A percentile compares a stretch with the other conserved stretches of the same genome.
Conservation (phyloP, 306 rosid genomes). For the Heteromeles arbutifolia region DNA sequence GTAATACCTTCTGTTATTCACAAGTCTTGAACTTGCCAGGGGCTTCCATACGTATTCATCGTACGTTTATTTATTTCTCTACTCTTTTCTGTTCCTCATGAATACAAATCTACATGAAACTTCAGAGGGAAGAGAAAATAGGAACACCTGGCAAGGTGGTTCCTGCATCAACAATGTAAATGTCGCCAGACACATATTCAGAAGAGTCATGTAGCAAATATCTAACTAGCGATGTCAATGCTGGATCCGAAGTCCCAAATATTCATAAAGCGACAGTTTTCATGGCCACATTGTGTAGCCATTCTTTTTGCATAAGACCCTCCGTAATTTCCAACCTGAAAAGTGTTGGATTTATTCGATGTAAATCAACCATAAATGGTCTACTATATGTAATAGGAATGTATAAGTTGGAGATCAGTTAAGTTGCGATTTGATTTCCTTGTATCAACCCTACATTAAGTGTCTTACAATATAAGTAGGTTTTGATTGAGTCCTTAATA, state of each 20-base stretch:
- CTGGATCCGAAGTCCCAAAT: constrained; percentile 59
- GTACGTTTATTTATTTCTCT: background rate
- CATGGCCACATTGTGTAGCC: constrained; percentile 50
- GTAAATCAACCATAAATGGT: too few relatives aligned
- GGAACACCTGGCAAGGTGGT: constrained; percentile 62
- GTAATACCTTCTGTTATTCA: too few relatives aligned
- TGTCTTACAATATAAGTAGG: too few relatives aligned
- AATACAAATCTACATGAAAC: background rate
- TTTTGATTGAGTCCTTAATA: too few relatives aligned
- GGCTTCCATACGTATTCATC: background rate
- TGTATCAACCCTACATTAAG: too few relatives aligned
- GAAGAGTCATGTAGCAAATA: constrained; percentile 75
- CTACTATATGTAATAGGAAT: too few relatives aligned
- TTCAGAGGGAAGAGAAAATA: constrained; percentile 65
- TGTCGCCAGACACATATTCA: constrained; percentile 59
- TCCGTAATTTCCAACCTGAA: constrained; percentile 74
- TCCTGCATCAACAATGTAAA: constrained; percentile 64
- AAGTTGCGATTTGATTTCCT: too few relatives aligned
- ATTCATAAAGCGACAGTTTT: constrained; percentile 51
- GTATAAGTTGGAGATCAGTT: too few relatives aligned
- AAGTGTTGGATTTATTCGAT: too few relatives aligned
- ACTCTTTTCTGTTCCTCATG: background rate
- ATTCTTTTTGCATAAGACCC: constrained; percentile 51
- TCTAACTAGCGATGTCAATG: constrained; percentile 63
- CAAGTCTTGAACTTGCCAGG: too few relatives aligned